Conservation (phyloP, 768 basidiomycete genomes). For the Rhodosporidiobolus sp. region DNA sequence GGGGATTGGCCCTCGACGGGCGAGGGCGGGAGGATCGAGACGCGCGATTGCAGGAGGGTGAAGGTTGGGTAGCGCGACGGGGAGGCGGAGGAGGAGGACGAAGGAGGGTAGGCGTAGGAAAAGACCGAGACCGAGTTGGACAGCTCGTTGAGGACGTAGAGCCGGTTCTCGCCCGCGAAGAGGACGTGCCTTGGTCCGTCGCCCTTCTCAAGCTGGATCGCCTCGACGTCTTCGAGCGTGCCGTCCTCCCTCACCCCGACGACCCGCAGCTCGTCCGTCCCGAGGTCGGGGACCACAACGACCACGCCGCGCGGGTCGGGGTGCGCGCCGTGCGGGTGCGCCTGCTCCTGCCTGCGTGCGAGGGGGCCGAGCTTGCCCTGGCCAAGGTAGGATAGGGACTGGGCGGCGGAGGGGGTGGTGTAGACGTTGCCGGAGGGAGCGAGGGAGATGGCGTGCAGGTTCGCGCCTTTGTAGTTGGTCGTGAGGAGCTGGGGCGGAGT, state of each 20-base stretch:
- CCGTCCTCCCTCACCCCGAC: neutral
- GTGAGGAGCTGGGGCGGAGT: constrained; percentile 6
- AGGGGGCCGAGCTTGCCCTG: constrained; percentile 3
- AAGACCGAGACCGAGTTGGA: constrained; percentile 31
- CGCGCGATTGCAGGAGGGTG: constrained; percentile 22
- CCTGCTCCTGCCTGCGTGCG: constrained; percentile 14
- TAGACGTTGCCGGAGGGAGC: constrained; percentile 10
- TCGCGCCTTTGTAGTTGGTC: constrained; percentile 30
- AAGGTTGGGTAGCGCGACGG: constrained; percentile 4
- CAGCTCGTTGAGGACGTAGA: constrained; percentile 39
- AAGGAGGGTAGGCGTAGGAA: constrained; percentile 13
- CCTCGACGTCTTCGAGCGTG: neutral
- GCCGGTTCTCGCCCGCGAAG: constrained; percentile 1
- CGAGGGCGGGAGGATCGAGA: constrained; percentile 25
- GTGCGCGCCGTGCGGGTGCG: constrained; percentile 36
- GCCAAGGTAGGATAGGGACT: neutral
- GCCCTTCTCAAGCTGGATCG: neutral
- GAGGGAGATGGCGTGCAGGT: neutral
- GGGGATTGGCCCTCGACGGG: constrained; percentile 18
- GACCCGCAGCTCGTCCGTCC: constrained; percentile 32
- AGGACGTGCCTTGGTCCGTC: constrained; percentile 32
- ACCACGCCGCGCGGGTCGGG: constrained; percentile 15
- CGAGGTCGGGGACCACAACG: constrained; percentile 32
- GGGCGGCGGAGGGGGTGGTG: neutral
- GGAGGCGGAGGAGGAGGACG: neutral